Conservation (phyloP, 2,329 filamentous ascomycete genomes). For the Fusarium nelsonii region DNA sequence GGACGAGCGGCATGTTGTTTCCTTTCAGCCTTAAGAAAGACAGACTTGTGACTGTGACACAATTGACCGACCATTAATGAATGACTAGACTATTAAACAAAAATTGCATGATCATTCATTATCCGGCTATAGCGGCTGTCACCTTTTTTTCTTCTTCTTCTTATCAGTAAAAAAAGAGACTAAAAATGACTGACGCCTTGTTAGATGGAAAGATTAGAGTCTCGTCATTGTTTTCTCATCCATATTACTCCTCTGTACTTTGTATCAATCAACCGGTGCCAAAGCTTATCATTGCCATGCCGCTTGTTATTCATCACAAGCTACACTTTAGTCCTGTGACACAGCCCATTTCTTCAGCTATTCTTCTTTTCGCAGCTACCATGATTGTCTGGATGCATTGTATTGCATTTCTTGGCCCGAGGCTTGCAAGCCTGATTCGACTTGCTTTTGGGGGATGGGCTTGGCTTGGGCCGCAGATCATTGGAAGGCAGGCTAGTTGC, state of each 20-base stretch:
- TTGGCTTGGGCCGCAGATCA: slow-evolving; percentile 17
- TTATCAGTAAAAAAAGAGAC: not conserved
- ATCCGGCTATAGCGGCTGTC: not conserved
- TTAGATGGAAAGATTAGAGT: not conserved
- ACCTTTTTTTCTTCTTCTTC: not conserved
- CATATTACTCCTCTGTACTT: not conserved
- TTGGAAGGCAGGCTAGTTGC: not conserved
- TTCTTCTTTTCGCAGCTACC: too few relatives aligned
- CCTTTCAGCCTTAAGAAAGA: not conserved
- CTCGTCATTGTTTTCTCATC: slow-evolving; percentile 28
- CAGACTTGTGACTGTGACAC: slow-evolving; percentile 6
- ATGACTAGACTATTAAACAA: not conserved
- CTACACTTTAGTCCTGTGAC: slow-evolving; percentile 21
- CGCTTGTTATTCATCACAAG: slow-evolving; percentile 12
- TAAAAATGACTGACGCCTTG: not conserved
- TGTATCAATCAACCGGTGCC: not conserved
- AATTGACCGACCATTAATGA: not conserved
- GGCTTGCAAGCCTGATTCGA: not conserved
- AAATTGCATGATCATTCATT: not conserved
- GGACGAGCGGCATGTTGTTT: not conserved
- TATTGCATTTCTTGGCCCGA: not conserved
- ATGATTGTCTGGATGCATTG: too few relatives aligned
- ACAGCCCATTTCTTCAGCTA: not conserved
- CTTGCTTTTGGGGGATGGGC: too few relatives aligned
- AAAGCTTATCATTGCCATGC: slow-evolving; percentile 26